These are phyloP conservation scores for Teratosphaeria gauchensis DNA, from an alignment of 2,329 filamentous ascomycete species.

Conservation along the genomic window DNA sequence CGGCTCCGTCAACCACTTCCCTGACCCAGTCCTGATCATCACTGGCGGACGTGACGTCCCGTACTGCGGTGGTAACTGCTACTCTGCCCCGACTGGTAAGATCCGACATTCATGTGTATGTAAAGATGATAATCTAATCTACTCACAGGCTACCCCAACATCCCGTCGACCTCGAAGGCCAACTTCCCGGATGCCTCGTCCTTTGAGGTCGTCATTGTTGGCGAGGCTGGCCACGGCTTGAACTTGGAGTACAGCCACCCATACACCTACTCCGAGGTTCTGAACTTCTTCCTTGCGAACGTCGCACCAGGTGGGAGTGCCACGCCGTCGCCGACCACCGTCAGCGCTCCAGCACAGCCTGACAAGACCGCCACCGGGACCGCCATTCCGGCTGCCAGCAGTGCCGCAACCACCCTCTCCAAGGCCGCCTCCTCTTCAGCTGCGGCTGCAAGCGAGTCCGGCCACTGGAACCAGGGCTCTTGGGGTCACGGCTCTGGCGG, in stretches of 20 bases:
- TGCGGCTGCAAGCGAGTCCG: neutral
- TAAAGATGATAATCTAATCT: too few relatives aligned
- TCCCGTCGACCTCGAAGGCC: conserved; percentile 35
- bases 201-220: conserved; percentile 48
- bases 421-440: neutral
- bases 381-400: neutral
- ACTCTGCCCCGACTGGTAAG: conserved; percentile 26
- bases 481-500: neutral
- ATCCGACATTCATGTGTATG: neutral
- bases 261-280: conserved; percentile 19
- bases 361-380: neutral
- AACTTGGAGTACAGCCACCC: conserved; percentile 25
- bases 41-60: conserved; percentile 45
- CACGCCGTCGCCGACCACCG: neutral
- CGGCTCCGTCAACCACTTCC: conserved; percentile 30
- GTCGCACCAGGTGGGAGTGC: conserved; percentile 1
- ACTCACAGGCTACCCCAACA: conserved; percentile 25
- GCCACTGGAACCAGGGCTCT: neutral
- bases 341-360: neutral
- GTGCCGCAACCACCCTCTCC: neutral
- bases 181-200: conserved; percentile 33
- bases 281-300: conserved; percentile 21
- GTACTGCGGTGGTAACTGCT: conserved; percentile 55
- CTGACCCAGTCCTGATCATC: conserved; percentile 49
- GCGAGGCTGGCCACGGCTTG: conserved; percentile 32